phyloP scores from a whole-genome alignment of 2,329 filamentous ascomycete genomes.

The Trichoderma lentiforme region DNA sequence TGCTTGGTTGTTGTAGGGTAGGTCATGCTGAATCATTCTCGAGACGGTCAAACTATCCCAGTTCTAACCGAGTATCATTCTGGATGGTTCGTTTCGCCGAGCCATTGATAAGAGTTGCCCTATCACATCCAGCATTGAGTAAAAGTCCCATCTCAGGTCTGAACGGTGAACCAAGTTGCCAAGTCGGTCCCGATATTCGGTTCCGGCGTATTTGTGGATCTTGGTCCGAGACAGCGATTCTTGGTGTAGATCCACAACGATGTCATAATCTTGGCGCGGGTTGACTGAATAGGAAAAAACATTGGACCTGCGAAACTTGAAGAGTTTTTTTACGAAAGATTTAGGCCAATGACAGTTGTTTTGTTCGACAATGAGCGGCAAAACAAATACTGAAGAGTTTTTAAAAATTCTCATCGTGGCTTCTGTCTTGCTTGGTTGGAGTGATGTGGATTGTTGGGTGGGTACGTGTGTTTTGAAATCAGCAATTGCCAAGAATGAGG shows the following conservation, averaged over 20 bases:
- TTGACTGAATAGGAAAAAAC: not conserved
- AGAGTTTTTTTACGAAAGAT: not conserved
- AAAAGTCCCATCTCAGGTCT: not conserved
- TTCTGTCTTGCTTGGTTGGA: not conserved
- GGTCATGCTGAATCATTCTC: not conserved
- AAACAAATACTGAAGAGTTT: not conserved
- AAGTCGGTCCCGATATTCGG: not conserved
- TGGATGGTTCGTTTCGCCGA: not conserved
- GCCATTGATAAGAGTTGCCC: not conserved
- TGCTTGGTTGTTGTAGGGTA: not conserved
- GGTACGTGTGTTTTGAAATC: not conserved
- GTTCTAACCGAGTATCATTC: not conserved
- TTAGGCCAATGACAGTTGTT: not conserved
- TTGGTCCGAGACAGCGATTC: not conserved
- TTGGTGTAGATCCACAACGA: conserved; percentile 1
- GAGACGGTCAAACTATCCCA: not conserved
- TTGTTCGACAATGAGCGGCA: not conserved
- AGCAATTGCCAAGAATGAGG: not conserved
- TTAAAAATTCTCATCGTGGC: not conserved
- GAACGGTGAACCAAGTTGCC: not conserved
- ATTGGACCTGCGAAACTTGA: not conserved
- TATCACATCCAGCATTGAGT: not conserved
- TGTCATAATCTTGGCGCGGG: not conserved
- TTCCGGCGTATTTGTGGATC: conserved; percentile 11
- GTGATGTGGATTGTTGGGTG: not conserved